A percentile compares a stretch with the other conserved stretches of the same genome.
phyloP scores from a whole-genome alignment of 768 basidiomycete genomes.

The Termitomyces sp. region DNA sequence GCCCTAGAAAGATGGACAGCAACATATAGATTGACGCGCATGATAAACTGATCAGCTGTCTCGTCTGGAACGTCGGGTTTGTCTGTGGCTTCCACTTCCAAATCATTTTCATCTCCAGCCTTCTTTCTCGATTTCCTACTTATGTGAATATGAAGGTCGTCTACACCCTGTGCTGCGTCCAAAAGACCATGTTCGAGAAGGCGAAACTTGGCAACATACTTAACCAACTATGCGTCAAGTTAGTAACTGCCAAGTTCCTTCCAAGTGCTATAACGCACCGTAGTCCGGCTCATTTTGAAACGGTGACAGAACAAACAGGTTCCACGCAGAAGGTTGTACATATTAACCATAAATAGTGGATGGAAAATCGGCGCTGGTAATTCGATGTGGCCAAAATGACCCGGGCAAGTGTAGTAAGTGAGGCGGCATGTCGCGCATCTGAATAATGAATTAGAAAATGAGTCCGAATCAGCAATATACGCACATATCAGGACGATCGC shows the following conservation, averaged over 20 bases:
- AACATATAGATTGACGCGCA: constrained; percentile 63
- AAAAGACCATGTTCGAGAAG: constrained; percentile 88
- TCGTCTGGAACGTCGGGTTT: constrained; percentile 41
- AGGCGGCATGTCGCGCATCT: constrained; percentile 94
- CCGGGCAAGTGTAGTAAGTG: constrained; percentile 92
- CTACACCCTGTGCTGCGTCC: constrained; percentile 72
- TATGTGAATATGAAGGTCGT: constrained; percentile 52
- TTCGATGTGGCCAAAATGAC: constrained; percentile 98
- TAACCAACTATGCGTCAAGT: constrained; percentile 51
- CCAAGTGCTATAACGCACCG: constrained; percentile 36
- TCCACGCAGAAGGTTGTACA: constrained; percentile 81
- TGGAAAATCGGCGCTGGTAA: constrained; percentile 94
- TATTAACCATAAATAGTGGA: constrained; percentile 90
- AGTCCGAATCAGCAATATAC: constrained; percentile 25
- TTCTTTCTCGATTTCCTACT: constrained; percentile 26
- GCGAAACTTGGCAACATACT: constrained; percentile 82
- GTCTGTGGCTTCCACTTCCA: constrained; percentile 34
- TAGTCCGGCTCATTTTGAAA: constrained; percentile 75
- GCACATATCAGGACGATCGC: constrained; percentile 84
- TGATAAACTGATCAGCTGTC: constrained; percentile 54
- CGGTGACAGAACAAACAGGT: constrained; percentile 93
- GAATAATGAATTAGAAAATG: constrained; percentile 12
- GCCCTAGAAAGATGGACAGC: constrained; percentile 44
- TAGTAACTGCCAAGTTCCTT: not conserved
- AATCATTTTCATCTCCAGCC: constrained; percentile 32